Conservation (phyloP, 1,139 yeast species). For the Meyerozyma guilliermondii region DNA sequence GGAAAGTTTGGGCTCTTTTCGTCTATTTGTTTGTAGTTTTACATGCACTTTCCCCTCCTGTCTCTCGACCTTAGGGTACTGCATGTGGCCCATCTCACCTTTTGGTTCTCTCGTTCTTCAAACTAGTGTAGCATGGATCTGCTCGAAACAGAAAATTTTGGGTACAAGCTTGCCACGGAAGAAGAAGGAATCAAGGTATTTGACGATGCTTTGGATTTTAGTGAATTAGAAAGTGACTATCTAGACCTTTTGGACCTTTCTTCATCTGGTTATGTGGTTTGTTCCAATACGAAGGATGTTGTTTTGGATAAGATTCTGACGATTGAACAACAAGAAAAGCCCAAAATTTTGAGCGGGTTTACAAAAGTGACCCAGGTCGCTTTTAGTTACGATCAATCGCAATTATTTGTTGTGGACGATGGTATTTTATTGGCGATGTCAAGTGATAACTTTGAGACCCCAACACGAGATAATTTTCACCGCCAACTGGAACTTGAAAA, state of each 20-base stretch:
- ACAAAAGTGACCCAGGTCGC: constrained; percentile 18
- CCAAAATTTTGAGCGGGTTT: constrained; percentile 1
- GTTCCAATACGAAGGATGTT: constrained; percentile 24
- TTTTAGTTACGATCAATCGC: constrained; percentile 20
- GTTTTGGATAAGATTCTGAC: constrained; percentile 14
- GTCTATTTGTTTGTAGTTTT: no score
- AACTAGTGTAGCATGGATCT: constrained; percentile 5
- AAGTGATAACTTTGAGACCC: neutral
- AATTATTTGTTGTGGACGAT: constrained; percentile 17
- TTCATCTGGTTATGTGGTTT: constrained; percentile 20
- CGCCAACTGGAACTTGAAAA: neutral
- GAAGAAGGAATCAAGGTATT: constrained; percentile 26
- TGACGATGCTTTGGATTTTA: constrained; percentile 22
- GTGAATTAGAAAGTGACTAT: constrained; percentile 10
- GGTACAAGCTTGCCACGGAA: constrained; percentile 26
- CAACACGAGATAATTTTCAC: neutral
- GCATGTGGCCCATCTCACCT: neutral
- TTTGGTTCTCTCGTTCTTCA: neutral
- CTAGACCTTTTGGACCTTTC: constrained; percentile 28
- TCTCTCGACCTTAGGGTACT: neutral
- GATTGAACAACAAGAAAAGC: constrained; percentile 7
- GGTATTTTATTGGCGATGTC: constrained; percentile 5
- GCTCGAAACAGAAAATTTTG: constrained; percentile 29
- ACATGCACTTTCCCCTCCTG: no score
- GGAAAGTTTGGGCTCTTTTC: no score